Conservation (phyloP, 768 basidiomycete species). For the Leccinum longicurvipes region DNA sequence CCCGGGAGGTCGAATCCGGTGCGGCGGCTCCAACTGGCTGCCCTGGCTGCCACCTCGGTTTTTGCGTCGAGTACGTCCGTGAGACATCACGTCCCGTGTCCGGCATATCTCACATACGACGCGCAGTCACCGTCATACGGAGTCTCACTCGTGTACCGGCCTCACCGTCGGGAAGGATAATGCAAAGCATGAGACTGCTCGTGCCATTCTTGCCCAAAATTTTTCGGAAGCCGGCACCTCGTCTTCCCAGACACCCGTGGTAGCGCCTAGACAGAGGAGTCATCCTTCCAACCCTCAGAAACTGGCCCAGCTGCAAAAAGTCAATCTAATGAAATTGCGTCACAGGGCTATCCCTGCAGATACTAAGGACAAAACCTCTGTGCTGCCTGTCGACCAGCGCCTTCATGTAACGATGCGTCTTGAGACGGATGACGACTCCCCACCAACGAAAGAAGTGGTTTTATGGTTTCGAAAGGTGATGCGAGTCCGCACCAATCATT, state of each 20-base stretch:
- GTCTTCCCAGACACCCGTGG: conserved; percentile 25
- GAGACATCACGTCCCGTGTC: neutral
- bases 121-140: conserved; percentile 62
- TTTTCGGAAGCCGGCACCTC: conserved; percentile 34
- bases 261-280: conserved; percentile 27
- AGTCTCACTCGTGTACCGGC: conserved; percentile 54
- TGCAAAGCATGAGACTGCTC: conserved; percentile 46
- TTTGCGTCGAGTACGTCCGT: conserved; percentile 58
- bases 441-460: conserved; percentile 37
- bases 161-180: conserved; percentile 6
- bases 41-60: conserved; percentile 49
- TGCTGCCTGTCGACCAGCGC: conserved; percentile 52
- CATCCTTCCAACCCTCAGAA: conserved; percentile 50
- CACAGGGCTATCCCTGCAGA: conserved; percentile 66
- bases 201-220: conserved; percentile 50
- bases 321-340: conserved; percentile 73
- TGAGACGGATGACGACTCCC: conserved; percentile 19
- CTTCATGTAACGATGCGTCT: conserved; percentile 50
- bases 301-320: conserved; percentile 49
- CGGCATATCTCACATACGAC: conserved; percentile 9
- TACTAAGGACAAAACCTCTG: conserved; percentile 47
- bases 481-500: neutral
- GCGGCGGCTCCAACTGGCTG: conserved; percentile 34
- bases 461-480: conserved; percentile 75
- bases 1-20: conserved; percentile 13